phyloP scores from a whole-genome alignment of 768 basidiomycete species.

The Lactarius akahatsu region DNA sequence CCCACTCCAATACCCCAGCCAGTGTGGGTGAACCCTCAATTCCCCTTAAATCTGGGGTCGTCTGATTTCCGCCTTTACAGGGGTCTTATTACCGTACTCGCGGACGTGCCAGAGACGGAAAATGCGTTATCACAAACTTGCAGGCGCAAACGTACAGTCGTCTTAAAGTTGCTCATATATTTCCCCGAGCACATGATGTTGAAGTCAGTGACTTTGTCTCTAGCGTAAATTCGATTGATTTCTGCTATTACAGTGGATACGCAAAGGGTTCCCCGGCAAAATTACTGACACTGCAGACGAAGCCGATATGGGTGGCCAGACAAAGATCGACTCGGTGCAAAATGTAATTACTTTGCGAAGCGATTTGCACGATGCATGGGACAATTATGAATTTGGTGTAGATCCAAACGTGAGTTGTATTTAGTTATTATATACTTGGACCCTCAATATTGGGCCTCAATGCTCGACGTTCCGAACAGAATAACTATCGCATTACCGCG shows the following conservation, averaged over 20 bases:
- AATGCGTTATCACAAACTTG: constrained; percentile 15
- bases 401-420: constrained; percentile 14
- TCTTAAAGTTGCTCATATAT: constrained; percentile 14
- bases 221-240: not conserved
- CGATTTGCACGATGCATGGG: constrained; percentile 14
- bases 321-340: constrained; percentile 12
- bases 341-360: constrained; percentile 11
- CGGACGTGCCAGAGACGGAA: not conserved
- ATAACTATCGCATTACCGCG: constrained; percentile 13
- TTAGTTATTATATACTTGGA: not conserved
- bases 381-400: constrained; percentile 15
- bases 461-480: not conserved
- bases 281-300: constrained; percentile 15
- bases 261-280: constrained; percentile 4
- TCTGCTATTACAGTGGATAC: constrained; percentile 4
- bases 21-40: not conserved
- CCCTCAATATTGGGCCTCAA: no score
- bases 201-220: not conserved
- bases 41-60: not conserved
- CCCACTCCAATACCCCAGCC: not conserved
- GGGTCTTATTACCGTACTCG: not conserved
- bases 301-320: not conserved
- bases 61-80: not conserved
- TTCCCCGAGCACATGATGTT: constrained; percentile 8
- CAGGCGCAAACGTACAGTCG: constrained; percentile 8